Evolutionary conservation across 2,329 filamentous ascomycete genomes (phyloP), one percentile per base, ranked within the genome.

Genomic region (Fusarium bactridioides): DNA sequence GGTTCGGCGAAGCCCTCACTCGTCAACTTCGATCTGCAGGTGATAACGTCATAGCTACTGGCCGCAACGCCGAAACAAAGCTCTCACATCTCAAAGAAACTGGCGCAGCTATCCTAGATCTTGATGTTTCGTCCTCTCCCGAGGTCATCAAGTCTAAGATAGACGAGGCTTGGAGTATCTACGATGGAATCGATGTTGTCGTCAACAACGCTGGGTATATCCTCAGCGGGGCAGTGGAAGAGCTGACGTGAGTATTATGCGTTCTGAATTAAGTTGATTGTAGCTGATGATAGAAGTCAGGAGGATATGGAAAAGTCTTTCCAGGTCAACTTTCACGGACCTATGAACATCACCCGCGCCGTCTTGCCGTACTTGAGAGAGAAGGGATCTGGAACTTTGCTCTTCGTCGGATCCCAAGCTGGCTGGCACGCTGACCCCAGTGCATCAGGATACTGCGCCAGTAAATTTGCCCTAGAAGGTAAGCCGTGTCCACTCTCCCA

Each of bases 1-100:
- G 83, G 25, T 84, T 85, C 41, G 84, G 83, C 19, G 77, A 81
- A 41, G 54, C 75, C 9, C 75, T 84, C 23, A 81, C 82, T 10
- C 78, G 79, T 21, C 79, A 82, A 54, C 78, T 85, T 40, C 73
- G 80, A 15, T 76, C 79, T 25, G 72, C 74, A 4, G 83, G 82
- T 0, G 82, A 85, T 48, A 80, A 82, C 21, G 80, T 84, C 21
- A 81, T 85, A 57, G 83, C 83, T 2, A 84, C 83, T 1, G 83
- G 82, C 0, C 82, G 83, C 9, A 78, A 81, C 23, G 79, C 80
- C 1, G 78, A 80, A 11, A 15, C 45, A 13, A 80, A 72, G n/a
- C 78, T 82, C 7, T 59, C 76, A 37, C 75, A 83, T n/a, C 81
- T 86, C 40, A 47, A 67, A 35, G 56, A 65, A 5, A 67, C 53